Evolutionary conservation across 768 basidiomycete species (phyloP), one percentile per base, ranked within the genome.

Genomic region (Suillus tomentosus): DNA sequence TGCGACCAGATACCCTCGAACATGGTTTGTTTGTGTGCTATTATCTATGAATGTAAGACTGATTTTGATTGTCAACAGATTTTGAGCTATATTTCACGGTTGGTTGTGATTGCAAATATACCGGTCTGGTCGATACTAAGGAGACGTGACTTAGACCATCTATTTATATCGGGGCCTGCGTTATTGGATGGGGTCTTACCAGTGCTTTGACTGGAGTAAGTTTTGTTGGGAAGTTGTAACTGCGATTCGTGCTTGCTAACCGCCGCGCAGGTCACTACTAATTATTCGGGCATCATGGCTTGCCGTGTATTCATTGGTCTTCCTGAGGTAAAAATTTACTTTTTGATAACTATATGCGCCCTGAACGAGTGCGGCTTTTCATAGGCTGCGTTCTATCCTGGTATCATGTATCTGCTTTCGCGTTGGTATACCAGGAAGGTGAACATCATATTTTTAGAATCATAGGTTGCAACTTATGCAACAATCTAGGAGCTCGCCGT

Each of bases 301-400:
- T 87, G 85, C 65, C 81, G 88, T 19, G 68, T 89, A 15, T 87
- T 86, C 69, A 83, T 89, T 45, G 88, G 88, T 5, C 66, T 90
- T 10, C 86, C 87, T 0, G 89, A 89, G 69, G 83, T 80, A 64
- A 15, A 53, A 39, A 11, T 17, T 15, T 42, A 24, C 56, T 27
- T 57, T 57, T 24, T 27, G 9, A 24, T 40, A 40, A 27, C 10
- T 5, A 19, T 9, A 17, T 27, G 39, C 22, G 0, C 10, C 17
- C 43, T 37, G 42, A 24, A 36, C 19, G 36, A 40, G 24, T 17
- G 3, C 59, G 22, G 62, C 13, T 19, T 64, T 64, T 43, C 2
- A 40, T 3, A 84, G 81, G 82, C 87, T 13, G 86, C 86, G 2
- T 89, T 89, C 67, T 88, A 87, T 73, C 87, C 89, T 10, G 88